These are phyloP conservation scores for Scheffersomyces stipitis DNA, from an alignment of 805 yeast genomes.

Conservation along the genomic window DNA sequence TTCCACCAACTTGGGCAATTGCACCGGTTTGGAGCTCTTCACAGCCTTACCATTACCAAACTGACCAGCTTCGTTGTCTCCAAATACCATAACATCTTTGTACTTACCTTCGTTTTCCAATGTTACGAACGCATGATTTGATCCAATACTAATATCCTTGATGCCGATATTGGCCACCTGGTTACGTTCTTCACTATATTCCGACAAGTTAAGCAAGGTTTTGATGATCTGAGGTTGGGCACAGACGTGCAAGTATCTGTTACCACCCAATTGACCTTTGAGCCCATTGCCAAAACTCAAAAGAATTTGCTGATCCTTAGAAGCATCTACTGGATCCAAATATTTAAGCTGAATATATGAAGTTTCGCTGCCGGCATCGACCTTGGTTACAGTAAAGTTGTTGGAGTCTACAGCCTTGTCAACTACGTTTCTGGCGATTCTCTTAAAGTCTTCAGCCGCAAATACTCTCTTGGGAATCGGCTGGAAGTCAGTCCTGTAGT, in stretches of 20 bases:
- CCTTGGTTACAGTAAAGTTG: slow-evolving; percentile 48
- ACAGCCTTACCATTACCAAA: slow-evolving; percentile 77
- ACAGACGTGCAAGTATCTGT: slow-evolving; percentile 72
- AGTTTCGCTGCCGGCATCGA: slow-evolving; percentile 73
- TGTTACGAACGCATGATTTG: slow-evolving; percentile 62
- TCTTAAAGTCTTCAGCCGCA: slow-evolving; percentile 10
- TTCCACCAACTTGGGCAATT: slow-evolving; percentile 57
- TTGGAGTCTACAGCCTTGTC: slow-evolving; percentile 24
- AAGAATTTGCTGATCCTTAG: slow-evolving; percentile 23
- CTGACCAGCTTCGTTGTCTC: slow-evolving; percentile 81
- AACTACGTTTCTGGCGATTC: slow-evolving; percentile 27
- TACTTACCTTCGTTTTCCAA: slow-evolving; percentile 43
- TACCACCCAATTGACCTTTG: slow-evolving; percentile 83
- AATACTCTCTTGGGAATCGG: slow-evolving; percentile 62
- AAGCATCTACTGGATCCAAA: slow-evolving; percentile 14
- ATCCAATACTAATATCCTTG: slow-evolving; percentile 57
- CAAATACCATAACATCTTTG: slow-evolving; percentile 75
- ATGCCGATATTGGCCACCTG: slow-evolving; percentile 47
- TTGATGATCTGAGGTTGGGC: slow-evolving; percentile 62
- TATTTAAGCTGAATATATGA: slow-evolving; percentile 30
- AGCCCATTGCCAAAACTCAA: slow-evolving; percentile 82
- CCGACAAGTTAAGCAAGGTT: slow-evolving; percentile 46
- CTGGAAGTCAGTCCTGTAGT: slow-evolving; percentile 62
- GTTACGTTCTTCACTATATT: slow-evolving; percentile 50
- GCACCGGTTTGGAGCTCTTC: slow-evolving; percentile 54